A percentile compares a stretch with the other conserved stretches of the same genome.
phyloP scores from a whole-genome alignment of 768 basidiomycete species.

The Psilocybe azurescens region DNA sequence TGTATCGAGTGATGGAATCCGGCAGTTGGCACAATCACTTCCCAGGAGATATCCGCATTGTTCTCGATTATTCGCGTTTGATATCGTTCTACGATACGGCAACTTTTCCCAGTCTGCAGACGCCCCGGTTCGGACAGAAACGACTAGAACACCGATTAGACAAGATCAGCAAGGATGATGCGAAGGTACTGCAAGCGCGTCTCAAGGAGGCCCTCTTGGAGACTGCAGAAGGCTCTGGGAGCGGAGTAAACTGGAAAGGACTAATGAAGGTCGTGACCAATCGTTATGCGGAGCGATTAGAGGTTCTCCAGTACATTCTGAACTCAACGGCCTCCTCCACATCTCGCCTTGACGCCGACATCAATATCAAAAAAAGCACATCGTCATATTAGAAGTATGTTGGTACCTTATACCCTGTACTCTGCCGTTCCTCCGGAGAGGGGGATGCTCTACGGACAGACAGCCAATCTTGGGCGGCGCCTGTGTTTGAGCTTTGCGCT shows the following conservation, averaged over 20 bases:
- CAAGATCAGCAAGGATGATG: slow-evolving; percentile 35
- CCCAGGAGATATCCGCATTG: slow-evolving; percentile 49
- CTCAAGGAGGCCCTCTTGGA: slow-evolving; percentile 32
- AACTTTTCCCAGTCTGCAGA: slow-evolving; percentile 42
- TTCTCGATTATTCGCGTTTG: slow-evolving; percentile 44
- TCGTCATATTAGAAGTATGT: slow-evolving; percentile 34
- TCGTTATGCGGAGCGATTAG: slow-evolving; percentile 47
- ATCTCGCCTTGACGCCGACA: slow-evolving; percentile 14
- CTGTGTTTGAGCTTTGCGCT: slow-evolving; percentile 38
- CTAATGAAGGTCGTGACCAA: slow-evolving; percentile 44
- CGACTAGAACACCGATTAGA: slow-evolving; percentile 41
- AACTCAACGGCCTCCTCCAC: slow-evolving; percentile 19
- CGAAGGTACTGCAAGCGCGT: slow-evolving; percentile 23
- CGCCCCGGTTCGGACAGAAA: slow-evolving; percentile 31
- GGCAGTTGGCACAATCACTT: slow-evolving; percentile 47
- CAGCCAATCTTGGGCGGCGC: slow-evolving; percentile 36
- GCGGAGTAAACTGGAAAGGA: slow-evolving; percentile 48
- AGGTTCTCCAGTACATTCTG: slow-evolving; percentile 42
- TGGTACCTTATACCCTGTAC: slow-evolving; percentile 36
- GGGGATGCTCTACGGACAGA: background rate
- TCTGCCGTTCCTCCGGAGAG: slow-evolving; percentile 16
- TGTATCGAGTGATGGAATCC: slow-evolving; percentile 34
- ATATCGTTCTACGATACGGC: slow-evolving; percentile 49
- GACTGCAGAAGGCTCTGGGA: slow-evolving; percentile 22
- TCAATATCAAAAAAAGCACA: slow-evolving; percentile 28